phyloP scores from a whole-genome alignment of 345 rosid genomes.

The Arabidopsis arenosa region DNA sequence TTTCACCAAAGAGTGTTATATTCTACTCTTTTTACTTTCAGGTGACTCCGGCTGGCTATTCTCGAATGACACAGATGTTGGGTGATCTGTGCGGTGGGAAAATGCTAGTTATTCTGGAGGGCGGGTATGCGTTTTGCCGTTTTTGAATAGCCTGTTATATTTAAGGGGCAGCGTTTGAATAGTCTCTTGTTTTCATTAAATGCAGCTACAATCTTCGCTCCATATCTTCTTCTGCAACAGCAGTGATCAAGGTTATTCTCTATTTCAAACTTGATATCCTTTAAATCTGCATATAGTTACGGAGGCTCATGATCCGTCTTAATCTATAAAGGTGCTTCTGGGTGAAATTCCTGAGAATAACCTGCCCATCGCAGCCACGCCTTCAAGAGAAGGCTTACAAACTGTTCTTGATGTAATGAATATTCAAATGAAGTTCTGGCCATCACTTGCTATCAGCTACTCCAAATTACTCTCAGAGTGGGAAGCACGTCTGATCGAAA shows the following conservation, averaged over 20 bases:
- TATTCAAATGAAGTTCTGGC: conserved; percentile 87
- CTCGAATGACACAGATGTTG: conserved; percentile 83
- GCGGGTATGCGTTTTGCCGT: conserved; percentile 66
- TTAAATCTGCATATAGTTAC: neutral
- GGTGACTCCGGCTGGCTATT: conserved; percentile 94
- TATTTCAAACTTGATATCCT: conserved; percentile 14
- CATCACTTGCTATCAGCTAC: conserved; percentile 51
- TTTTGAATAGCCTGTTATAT: conserved; percentile 11
- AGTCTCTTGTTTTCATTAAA: neutral
- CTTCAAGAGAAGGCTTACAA: conserved; percentile 71
- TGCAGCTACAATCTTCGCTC: conserved; percentile 97
- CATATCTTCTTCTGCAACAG: conserved; percentile 92
- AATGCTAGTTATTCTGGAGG: conserved; percentile 96
- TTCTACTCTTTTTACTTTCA: conserved; percentile 32
- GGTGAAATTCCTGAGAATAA: conserved; percentile 65
- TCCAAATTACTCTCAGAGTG: conserved; percentile 62
- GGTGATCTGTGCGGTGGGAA: conserved; percentile 68
- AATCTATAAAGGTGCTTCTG: conserved; percentile 63
- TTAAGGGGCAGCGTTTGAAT: conserved; percentile 12
- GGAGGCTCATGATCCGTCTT: conserved; percentile 1
- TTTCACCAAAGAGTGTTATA: conserved; percentile 1
- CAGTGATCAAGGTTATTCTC: conserved; percentile 81
- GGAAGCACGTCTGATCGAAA: conserved; percentile 48
- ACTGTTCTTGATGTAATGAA: conserved; percentile 82
- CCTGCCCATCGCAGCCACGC: conserved; percentile 46